These are phyloP conservation scores for Lasiosphaeria ovina DNA, from an alignment of 495 filamentous ascomycete species.

Conservation along the genomic window DNA sequence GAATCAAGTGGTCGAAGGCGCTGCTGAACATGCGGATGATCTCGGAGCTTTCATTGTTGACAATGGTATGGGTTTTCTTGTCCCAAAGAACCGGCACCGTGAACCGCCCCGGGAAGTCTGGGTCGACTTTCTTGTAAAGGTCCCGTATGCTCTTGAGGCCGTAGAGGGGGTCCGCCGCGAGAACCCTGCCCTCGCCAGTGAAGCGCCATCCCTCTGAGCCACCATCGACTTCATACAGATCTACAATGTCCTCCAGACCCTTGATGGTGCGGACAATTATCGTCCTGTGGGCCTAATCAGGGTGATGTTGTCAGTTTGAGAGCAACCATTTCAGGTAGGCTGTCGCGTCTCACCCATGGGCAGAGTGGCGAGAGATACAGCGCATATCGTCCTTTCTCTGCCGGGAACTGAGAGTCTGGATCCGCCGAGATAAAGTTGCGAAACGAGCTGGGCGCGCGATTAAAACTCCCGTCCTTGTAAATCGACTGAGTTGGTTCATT, in stretches of 20 bases:
- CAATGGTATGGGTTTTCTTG: slow-evolving; percentile 62
- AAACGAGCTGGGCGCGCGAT: slow-evolving; percentile 47
- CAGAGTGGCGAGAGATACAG: slow-evolving; percentile 66
- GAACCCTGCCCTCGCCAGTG: slow-evolving; percentile 49
- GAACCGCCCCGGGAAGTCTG: slow-evolving; percentile 60
- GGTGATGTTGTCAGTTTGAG: neutral
- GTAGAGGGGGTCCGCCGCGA: slow-evolving; percentile 59
- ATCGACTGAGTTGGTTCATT: slow-evolving; percentile 7
- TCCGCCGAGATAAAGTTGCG: slow-evolving; percentile 49
- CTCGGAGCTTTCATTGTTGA: slow-evolving; percentile 75
- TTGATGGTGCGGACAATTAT: slow-evolving; percentile 63
- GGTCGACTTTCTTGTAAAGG: slow-evolving; percentile 64
- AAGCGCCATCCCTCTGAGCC: slow-evolving; percentile 67
- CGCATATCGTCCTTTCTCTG: slow-evolving; percentile 66
- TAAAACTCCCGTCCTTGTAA: slow-evolving; percentile 52
- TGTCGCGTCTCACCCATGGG: slow-evolving; percentile 52
- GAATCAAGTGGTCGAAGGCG: slow-evolving; percentile 72
- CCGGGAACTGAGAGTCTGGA: slow-evolving; percentile 54
- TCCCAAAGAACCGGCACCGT: slow-evolving; percentile 75
- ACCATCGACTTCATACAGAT: slow-evolving; percentile 53
- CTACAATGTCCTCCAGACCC: slow-evolving; percentile 61
- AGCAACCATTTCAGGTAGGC: neutral
- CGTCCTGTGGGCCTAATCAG: slow-evolving; percentile 57
- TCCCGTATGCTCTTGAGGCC: slow-evolving; percentile 60
- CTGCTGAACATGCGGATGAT: slow-evolving; percentile 67